Percentiles rank a stretch among this genome's conserved stretches.
phyloP scores from a whole-genome alignment of 2,329 filamentous ascomycete genomes.

The Talaromyces sp. region DNA sequence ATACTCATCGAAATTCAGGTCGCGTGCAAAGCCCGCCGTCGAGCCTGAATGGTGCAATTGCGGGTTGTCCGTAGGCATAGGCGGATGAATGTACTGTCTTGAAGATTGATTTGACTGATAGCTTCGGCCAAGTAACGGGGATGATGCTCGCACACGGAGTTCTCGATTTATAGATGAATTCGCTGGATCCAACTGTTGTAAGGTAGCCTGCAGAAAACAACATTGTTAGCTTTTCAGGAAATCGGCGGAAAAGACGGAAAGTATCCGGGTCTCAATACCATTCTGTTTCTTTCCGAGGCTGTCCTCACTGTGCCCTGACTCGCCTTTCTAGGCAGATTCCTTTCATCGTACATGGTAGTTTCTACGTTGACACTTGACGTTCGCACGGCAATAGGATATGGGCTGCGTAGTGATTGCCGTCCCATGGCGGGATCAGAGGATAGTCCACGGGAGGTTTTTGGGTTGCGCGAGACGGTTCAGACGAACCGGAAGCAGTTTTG shows the following conservation, averaged over 20 bases:
- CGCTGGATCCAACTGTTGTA: neutral
- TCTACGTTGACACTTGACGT: slow-evolving; percentile 19
- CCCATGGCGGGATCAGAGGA: slow-evolving; percentile 16
- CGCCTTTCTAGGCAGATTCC: neutral
- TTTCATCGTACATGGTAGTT: slow-evolving; percentile 6
- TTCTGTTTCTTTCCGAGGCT: slow-evolving; percentile 7
- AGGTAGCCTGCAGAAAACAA: neutral
- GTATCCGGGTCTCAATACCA: neutral
- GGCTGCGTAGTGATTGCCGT: slow-evolving; percentile 15
- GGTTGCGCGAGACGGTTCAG: neutral
- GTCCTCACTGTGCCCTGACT: slow-evolving; percentile 1
- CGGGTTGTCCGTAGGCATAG: neutral
- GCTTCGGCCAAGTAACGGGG: slow-evolving; percentile 20
- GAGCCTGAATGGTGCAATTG: slow-evolving; percentile 15
- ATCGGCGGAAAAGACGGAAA: neutral
- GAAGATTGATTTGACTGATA: slow-evolving; percentile 12
- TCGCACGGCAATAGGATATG: slow-evolving; percentile 16
- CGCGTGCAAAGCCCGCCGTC: neutral
- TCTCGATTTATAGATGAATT: slow-evolving; percentile 9
- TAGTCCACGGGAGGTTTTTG: neutral
- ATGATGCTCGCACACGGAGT: slow-evolving; percentile 20
- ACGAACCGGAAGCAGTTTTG: neutral
- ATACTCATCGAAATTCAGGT: slow-evolving; percentile 11
- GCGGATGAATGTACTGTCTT: neutral
- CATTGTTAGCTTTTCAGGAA: neutral